phyloP scores from a whole-genome alignment of 306 rosid genomes.

The Cicer judaicum region DNA sequence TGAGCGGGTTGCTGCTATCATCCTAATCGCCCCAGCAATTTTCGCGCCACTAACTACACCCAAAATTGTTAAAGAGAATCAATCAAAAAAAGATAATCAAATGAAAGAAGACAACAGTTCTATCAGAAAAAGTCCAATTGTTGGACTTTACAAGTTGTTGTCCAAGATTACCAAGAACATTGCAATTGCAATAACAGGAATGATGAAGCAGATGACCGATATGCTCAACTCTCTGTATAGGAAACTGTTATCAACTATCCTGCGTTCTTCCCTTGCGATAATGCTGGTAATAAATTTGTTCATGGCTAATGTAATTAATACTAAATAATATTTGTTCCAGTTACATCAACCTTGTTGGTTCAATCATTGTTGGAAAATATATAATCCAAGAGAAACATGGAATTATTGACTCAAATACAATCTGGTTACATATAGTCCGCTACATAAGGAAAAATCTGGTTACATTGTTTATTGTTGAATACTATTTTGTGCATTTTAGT shows the following conservation, averaged over 20 bases:
- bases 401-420: constrained; percentile 22
- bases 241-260: constrained; percentile 62
- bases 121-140: constrained; percentile 49
- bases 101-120: constrained; percentile 52
- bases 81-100: constrained; percentile 48
- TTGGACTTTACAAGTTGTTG: constrained; percentile 56
- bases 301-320: constrained; percentile 34
- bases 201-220: constrained; percentile 60
- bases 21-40: constrained; percentile 89
- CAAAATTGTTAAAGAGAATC: constrained; percentile 49
- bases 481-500: constrained; percentile 23
- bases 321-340: constrained; percentile 29
- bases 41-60: constrained; percentile 61
- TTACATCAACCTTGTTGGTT: constrained; percentile 13
- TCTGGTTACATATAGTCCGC: not conserved
- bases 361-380: constrained; percentile 27
- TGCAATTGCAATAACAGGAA: constrained; percentile 51
- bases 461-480: constrained; percentile 18
- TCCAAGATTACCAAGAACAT: constrained; percentile 52
- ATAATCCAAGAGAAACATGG: constrained; percentile 21
- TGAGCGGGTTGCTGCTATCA: constrained; percentile 80
- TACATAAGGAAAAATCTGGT: constrained; percentile 12
- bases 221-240: constrained; percentile 61
- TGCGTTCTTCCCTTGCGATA: constrained; percentile 67
- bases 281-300: constrained; percentile 66